phyloP scores from a whole-genome alignment of 176 grass and related monocot genomes.

The Zea luxurians region DNA sequence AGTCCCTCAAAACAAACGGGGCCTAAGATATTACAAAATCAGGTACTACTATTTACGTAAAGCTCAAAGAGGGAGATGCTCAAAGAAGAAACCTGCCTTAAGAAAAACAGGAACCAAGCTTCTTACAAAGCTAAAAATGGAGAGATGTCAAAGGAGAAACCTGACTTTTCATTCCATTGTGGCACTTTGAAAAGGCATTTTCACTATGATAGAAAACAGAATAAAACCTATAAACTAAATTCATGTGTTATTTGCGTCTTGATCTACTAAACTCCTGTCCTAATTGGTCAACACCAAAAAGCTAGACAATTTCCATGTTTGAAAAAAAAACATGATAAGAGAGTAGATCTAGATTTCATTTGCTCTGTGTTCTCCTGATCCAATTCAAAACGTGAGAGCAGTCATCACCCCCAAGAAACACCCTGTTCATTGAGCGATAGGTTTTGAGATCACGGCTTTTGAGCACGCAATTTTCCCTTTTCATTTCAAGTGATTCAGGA shows the following conservation, averaged over 20 bases:
- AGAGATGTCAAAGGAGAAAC: constrained; percentile 7
- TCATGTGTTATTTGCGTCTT: neutral
- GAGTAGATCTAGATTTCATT: constrained; percentile 20
- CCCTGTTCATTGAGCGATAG: constrained; percentile 54
- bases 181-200: neutral
- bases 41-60: neutral
- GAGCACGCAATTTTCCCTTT: constrained; percentile 45
- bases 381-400: constrained; percentile 62
- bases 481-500: constrained; percentile 68
- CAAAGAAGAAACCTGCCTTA: neutral
- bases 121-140: neutral
- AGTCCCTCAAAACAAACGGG: too few relatives aligned
- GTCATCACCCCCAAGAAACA: constrained; percentile 60
- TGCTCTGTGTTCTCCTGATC: constrained; percentile 59
- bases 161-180: constrained; percentile 21
- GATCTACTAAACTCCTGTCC: neutral
- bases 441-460: constrained; percentile 58
- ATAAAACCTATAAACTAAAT: neutral
- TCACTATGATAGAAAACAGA: constrained; percentile 12
- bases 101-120: neutral
- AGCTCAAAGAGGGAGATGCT: neutral
- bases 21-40: neutral
- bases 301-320: neutral
- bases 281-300: neutral
- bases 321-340: neutral